Conservation (phyloP, 2,329 filamentous ascomycete species). For the Colletotrichum sp. region DNA sequence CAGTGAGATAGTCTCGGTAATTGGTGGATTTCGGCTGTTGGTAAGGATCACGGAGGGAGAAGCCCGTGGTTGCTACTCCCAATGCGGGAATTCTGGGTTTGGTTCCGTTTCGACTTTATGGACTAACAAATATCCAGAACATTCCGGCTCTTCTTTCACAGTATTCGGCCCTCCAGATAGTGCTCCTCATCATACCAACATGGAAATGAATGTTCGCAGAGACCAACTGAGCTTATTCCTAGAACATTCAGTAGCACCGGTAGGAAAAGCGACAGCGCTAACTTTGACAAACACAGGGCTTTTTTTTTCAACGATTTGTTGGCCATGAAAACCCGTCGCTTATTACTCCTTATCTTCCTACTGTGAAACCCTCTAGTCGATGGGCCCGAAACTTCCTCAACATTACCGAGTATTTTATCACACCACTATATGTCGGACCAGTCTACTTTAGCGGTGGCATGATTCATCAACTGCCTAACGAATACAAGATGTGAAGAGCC, state of each 20-base stretch:
- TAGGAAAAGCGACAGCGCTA: neutral
- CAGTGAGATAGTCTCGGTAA: slow-evolving; percentile 2
- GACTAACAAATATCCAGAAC: neutral
- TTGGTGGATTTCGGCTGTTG: slow-evolving; percentile 14
- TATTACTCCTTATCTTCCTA: too few relatives aligned
- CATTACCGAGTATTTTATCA: neutral
- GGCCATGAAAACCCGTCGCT: too few relatives aligned
- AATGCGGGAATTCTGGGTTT: neutral
- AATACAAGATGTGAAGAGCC: neutral
- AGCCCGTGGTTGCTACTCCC: neutral
- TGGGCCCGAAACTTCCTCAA: too few relatives aligned
- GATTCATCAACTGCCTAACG: neutral
- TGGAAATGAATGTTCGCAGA: neutral
- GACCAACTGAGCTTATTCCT: neutral
- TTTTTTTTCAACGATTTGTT: neutral
- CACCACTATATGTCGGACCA: neutral
- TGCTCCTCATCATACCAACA: neutral
- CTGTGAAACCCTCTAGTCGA: too few relatives aligned
- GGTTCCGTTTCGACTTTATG: neutral
- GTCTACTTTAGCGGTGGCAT: neutral
- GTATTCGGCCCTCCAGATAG: neutral
- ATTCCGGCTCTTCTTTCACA: neutral
- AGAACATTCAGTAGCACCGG: neutral
- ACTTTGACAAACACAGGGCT: neutral
- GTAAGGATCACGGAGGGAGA: slow-evolving; percentile 2